Evolutionary conservation across 1,284 basidiomycete species (phyloP).

Genomic region (Boletus mariae): DNA sequence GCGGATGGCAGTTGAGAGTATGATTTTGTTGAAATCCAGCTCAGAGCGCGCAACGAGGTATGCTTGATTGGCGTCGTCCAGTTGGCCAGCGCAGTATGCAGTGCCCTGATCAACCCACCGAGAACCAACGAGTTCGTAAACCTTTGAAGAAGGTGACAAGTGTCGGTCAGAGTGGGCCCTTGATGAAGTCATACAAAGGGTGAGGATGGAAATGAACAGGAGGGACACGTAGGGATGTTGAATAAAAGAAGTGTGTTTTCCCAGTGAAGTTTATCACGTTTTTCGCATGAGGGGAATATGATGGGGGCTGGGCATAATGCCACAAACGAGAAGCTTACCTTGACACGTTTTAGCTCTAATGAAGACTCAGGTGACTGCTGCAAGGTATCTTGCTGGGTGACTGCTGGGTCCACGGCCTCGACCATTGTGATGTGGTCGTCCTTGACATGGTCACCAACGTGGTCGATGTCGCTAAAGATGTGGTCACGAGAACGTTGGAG

Average conservation of each 20-base stretch:
- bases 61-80: constrained; percentile 76
- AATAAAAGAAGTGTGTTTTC: constrained; percentile 17
- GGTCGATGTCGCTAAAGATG: constrained; percentile 34
- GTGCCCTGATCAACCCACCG: constrained; percentile 94
- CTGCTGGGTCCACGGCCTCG: constrained; percentile 36
- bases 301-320: constrained; percentile 13
- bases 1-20: constrained; percentile 72
- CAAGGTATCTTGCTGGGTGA: constrained; percentile 35
- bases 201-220: constrained; percentile 22
- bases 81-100: constrained; percentile 88
- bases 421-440: constrained; percentile 34
- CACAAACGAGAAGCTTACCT: constrained; percentile 33
- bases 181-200: constrained; percentile 33
- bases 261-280: constrained; percentile 23
- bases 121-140: constrained; percentile 86
- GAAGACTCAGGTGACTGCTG: constrained; percentile 35
- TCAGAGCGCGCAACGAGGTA: constrained; percentile 84
- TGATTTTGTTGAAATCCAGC: constrained; percentile 63
- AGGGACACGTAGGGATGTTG: constrained; percentile 13
- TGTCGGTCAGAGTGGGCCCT: constrained; percentile 30
- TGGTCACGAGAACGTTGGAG: constrained; percentile 34
- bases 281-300: constrained; percentile 22
- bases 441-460: constrained; percentile 34
- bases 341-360: constrained; percentile 41
- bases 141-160: constrained; percentile 47